Conservation (phyloP, 768 basidiomycete species). For the Podaxis sp. region DNA sequence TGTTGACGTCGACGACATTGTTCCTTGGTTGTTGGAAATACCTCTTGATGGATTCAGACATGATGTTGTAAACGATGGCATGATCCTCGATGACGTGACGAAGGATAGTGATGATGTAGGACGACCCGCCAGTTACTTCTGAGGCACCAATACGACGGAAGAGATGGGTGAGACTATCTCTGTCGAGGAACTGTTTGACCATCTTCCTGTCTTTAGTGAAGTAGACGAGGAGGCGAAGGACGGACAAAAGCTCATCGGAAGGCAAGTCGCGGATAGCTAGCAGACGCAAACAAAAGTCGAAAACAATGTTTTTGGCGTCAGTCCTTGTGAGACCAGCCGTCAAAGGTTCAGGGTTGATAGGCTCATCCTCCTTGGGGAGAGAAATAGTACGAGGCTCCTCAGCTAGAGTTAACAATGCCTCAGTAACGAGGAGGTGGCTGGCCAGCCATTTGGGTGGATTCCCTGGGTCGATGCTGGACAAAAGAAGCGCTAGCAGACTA, state of each 20-base stretch:
- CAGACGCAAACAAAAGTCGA: conserved; percentile 76
- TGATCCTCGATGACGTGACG: conserved; percentile 88
- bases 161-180: conserved; percentile 60
- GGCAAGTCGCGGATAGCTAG: conserved; percentile 63
- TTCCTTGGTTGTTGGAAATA: conserved; percentile 77
- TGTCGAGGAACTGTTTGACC: conserved; percentile 67
- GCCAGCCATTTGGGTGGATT: conserved; percentile 87
- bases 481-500: conserved; percentile 62
- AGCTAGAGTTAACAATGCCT: conserved; percentile 75
- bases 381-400: conserved; percentile 68
- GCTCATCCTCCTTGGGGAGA: conserved; percentile 72
- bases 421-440: conserved; percentile 80
- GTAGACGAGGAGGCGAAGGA: conserved; percentile 79
- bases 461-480: conserved; percentile 56
- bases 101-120: conserved; percentile 85
- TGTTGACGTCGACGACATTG: conserved; percentile 62
- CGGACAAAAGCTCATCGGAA: conserved; percentile 80
- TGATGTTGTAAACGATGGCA: conserved; percentile 60
- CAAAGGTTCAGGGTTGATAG: conserved; percentile 50
- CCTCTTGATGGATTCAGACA: conserved; percentile 81
- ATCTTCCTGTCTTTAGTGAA: conserved; percentile 72
- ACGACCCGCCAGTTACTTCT: conserved; percentile 68
- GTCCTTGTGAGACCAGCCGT: conserved; percentile 59
- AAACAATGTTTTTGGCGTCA: conserved; percentile 65
- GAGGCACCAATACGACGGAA: conserved; percentile 67